phyloP scores from a whole-genome alignment of 371 early-diverging fungal species.

The Mucor irregularis region DNA sequence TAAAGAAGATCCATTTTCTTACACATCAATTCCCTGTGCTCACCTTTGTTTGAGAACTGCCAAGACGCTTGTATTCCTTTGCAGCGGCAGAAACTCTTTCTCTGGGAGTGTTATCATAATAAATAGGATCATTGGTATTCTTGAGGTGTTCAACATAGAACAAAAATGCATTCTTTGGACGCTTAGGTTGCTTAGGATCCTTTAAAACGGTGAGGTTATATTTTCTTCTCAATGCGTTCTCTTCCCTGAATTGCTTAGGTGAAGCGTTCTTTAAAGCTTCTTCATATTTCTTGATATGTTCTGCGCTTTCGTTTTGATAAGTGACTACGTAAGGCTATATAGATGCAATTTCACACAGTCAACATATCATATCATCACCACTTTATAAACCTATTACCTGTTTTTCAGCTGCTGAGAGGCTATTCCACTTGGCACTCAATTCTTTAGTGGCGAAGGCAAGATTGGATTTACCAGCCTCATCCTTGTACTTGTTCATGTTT shows the following conservation, averaged over 20 bases:
- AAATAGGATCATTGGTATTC: not conserved
- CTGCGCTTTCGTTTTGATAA: slow-evolving; percentile 27
- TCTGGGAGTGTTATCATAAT: not conserved
- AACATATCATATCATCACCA: not conserved
- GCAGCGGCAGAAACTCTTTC: not conserved
- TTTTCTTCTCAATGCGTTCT: slow-evolving; percentile 50
- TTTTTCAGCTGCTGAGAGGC: slow-evolving; percentile 32
- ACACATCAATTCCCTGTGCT: no score
- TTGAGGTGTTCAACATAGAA: slow-evolving; percentile 34
- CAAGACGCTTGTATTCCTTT: slow-evolving; percentile 8
- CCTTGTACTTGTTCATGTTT: slow-evolving; percentile 33
- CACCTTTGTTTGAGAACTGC: slow-evolving; percentile 2
- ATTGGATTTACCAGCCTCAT: slow-evolving; percentile 27
- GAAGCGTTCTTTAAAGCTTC: slow-evolving; percentile 46
- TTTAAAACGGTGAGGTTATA: slow-evolving; percentile 49
- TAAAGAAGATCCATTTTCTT: not conserved
- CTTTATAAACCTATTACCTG: slow-evolving; percentile 17
- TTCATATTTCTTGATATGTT: slow-evolving; percentile 28
- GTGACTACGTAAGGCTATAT: slow-evolving; percentile 33
- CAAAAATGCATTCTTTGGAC: slow-evolving; percentile 48
- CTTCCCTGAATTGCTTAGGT: slow-evolving; percentile 48
- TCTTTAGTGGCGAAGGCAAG: slow-evolving; percentile 22
- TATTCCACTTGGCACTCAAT: slow-evolving; percentile 28
- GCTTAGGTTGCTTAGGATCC: slow-evolving; percentile 67
- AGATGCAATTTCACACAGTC: not conserved